These are phyloP conservation scores for Lunularia cruciata DNA, from an alignment of 225 moss, liverwort and hornwort genomes.

Conservation along the genomic window DNA sequence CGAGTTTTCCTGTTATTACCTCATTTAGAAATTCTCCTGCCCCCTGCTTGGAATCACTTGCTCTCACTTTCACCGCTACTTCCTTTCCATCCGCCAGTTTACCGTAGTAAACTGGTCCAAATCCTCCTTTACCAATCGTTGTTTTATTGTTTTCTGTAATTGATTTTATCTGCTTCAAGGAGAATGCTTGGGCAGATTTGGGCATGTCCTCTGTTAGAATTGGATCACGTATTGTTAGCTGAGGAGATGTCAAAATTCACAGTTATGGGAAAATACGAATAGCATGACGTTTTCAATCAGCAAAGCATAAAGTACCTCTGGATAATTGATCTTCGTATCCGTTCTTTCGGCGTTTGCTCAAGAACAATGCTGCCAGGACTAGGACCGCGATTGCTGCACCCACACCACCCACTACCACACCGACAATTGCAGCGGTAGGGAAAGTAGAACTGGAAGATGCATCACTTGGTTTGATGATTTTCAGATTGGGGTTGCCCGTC, in stretches of 20 bases:
- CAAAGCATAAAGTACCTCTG: background rate
- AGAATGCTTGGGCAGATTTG: background rate
- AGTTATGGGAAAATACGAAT: background rate
- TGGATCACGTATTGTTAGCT: too few relatives aligned
- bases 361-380: background rate
- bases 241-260: background rate
- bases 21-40: slow-evolving; percentile 17
- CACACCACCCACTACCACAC: background rate
- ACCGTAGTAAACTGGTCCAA: slow-evolving; percentile 17
- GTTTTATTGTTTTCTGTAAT: slow-evolving; percentile 14
- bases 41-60: slow-evolving; percentile 17
- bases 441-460: background rate
- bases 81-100: slow-evolving; percentile 16
- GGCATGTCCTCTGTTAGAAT: slow-evolving; percentile 20
- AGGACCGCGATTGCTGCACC: background rate
- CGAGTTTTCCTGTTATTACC: background rate
- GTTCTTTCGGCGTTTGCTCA: background rate
- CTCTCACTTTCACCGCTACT: slow-evolving; percentile 24
- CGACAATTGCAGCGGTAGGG: background rate
- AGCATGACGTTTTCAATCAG: background rate
- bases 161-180: slow-evolving; percentile 4
- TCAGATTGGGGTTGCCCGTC: too few relatives aligned
- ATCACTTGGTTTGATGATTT: background rate
- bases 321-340: background rate
- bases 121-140: slow-evolving; percentile 16